phyloP scores from a whole-genome alignment of 768 basidiomycete genomes.

The Boletus vinaceobasis region DNA sequence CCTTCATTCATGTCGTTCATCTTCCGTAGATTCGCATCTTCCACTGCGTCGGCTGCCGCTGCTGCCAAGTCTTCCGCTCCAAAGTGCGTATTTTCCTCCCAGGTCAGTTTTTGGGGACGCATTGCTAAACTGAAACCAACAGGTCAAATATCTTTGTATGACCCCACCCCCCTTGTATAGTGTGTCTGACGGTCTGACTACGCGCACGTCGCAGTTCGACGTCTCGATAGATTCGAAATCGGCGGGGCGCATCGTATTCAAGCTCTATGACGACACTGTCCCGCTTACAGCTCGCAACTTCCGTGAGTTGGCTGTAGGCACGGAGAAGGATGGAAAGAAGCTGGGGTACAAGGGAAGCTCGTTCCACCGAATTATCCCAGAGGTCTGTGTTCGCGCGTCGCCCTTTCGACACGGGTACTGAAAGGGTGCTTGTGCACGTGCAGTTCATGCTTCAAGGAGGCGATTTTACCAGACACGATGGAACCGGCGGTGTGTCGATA shows the following conservation, averaged over 20 bases:
- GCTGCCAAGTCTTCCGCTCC: constrained; percentile 11
- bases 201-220: constrained; percentile 49
- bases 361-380: constrained; percentile 75
- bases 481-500: constrained; percentile 82
- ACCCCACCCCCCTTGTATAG: constrained; percentile 13
- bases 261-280: constrained; percentile 78
- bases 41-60: constrained; percentile 38
- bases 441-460: constrained; percentile 87
- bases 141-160: constrained; percentile 33
- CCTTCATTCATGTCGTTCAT: constrained; percentile 43
- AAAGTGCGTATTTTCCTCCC: constrained; percentile 10
- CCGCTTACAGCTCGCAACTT: constrained; percentile 81
- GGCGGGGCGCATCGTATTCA: constrained; percentile 74
- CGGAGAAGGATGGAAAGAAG: constrained; percentile 40
- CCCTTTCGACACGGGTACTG: neutral
- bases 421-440: neutral
- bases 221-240: constrained; percentile 57
- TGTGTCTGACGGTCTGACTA: neutral
- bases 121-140: neutral
- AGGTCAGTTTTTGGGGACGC: neutral
- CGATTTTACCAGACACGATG: constrained; percentile 74
- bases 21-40: constrained; percentile 49
- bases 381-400: constrained; percentile 34
- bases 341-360: constrained; percentile 67
- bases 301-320: constrained; percentile 68